phyloP scores from a whole-genome alignment of 73 alveolate genomes.

The Paraurostyla sp. region DNA sequence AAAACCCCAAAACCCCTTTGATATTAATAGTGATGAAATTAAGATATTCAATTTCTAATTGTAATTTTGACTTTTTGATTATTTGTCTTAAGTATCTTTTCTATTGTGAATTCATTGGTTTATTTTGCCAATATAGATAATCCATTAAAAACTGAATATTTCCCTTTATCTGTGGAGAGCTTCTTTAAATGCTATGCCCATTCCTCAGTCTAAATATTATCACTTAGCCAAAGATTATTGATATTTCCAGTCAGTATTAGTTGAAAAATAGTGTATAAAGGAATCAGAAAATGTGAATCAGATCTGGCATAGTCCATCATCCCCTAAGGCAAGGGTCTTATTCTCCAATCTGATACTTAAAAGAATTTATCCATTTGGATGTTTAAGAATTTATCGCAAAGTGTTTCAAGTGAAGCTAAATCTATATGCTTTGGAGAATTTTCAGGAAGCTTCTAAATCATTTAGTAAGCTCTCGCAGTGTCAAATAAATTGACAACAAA shows the following conservation, averaged over 20 bases:
- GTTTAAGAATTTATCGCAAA: constrained; percentile 63
- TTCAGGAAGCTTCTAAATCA: constrained; percentile 45
- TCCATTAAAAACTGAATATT: neutral
- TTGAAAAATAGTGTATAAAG: constrained; percentile 43
- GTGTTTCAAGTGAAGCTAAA: constrained; percentile 77
- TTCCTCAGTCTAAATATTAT: neutral
- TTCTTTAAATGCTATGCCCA: constrained; percentile 44
- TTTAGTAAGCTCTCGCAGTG: constrained; percentile 88
- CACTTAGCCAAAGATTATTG: constrained; percentile 23
- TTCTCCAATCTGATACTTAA: constrained; percentile 94
- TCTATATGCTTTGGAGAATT: constrained; percentile 67
- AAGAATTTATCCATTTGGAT: constrained; percentile 89
- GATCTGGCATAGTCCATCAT: constrained; percentile 95
- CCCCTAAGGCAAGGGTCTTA: constrained; percentile 94
- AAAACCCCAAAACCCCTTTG: too few species aligned
- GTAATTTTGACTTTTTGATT: neutral
- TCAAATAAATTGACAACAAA: constrained; percentile 88
- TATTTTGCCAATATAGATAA: neutral
- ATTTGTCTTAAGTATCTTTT: constrained; percentile 36
- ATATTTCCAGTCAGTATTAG: constrained; percentile 28
- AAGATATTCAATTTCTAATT: constrained; percentile 22
- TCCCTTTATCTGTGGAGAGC: neutral
- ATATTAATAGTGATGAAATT: neutral
- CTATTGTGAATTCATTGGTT: constrained; percentile 37
- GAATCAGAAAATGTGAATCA: constrained; percentile 84